Evolutionary conservation across 2,329 filamentous ascomycete species (phyloP), one percentile per base, ranked within the genome.

Genomic region (Xylariaceae sp.): DNA sequence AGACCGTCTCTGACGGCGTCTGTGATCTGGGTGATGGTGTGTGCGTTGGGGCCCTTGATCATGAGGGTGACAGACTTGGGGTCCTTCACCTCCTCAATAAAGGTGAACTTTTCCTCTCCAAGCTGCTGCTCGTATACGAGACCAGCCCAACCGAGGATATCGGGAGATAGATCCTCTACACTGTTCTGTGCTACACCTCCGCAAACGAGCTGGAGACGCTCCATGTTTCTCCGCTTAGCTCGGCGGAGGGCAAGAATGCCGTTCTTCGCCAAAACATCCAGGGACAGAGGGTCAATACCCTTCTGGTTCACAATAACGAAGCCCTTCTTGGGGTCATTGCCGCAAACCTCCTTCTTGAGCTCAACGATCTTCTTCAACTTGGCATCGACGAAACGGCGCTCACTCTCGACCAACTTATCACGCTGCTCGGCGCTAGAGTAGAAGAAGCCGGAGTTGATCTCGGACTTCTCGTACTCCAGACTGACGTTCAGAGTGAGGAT

Each of bases 251-350:
- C 94, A 66, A 97, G 85, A 69, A 99, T 99, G 67, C 92, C 92
- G 74, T 99, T 97, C 86, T 99, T 99, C 66, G 94, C 92, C 60
- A 99, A 80, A 10, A 99, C 92, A 70, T 99, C 94, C 67, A 99
- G 82, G 56, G 92, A 97, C 63, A 99, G 81, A 18, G 94, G 94
- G 74, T 99, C 94, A 68, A 99, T 99, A 64, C 94, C 94, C 83
- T 99, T 99, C 77, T 99, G 94, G 81, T 99, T 99, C 77, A 99
- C 90, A 71, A 99, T 88, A 66, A 97, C 94, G 73, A 99, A 99
- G 70, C 89, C 88, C 82, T 97, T 97, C 78, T 90, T 94, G 7
- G 88, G 86, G 70, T 97, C 94, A 68, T 87, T 88, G 35, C 93
- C 94, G 76, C 94, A 99, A 11, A 97, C 91, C 75, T 96, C 86